Conservation (phyloP, 169 alveolate species). For the Eimeria falciformis region DNA sequence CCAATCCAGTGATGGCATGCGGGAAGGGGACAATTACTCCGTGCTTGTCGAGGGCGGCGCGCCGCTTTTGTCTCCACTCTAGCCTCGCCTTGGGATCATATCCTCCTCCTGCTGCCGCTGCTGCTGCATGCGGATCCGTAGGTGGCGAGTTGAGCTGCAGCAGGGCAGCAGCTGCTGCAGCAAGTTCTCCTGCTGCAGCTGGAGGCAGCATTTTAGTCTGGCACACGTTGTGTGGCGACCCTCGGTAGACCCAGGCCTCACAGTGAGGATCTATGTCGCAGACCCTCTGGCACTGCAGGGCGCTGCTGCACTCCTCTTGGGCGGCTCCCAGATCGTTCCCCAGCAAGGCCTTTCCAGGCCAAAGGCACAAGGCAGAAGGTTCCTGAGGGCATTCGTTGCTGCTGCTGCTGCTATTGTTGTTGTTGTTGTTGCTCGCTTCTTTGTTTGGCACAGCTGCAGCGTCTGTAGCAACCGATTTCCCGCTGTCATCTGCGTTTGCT, state of each 20-base stretch:
- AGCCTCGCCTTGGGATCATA: not conserved
- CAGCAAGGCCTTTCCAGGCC: conserved; percentile 9
- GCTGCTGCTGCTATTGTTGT: not conserved
- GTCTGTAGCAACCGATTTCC: not conserved
- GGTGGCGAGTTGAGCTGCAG: too few species aligned
- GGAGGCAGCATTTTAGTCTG: conserved; percentile 6
- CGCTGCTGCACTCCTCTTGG: conserved; percentile 1
- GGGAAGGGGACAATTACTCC: not conserved
- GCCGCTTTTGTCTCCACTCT: not conserved
- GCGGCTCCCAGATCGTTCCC: not conserved
- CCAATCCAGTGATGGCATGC: conserved; percentile 23
- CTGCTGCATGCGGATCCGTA: not conserved
- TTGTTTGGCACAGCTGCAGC: not conserved
- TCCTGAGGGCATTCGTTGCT: not conserved
- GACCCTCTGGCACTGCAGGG: not conserved
- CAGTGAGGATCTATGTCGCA: not conserved
- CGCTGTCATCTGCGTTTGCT: not conserved
- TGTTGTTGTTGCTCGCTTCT: not conserved
- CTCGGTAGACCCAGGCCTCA: not conserved
- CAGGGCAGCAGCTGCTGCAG: not conserved
- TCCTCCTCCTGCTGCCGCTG: conserved; percentile 11
- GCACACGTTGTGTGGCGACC: not conserved
- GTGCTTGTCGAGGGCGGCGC: not conserved
- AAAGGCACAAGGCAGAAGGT: not conserved
- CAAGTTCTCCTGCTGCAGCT: not conserved